Evolutionary conservation across 208 protist species (phyloP).

Genomic region (Trypanosoma rangeli): DNA sequence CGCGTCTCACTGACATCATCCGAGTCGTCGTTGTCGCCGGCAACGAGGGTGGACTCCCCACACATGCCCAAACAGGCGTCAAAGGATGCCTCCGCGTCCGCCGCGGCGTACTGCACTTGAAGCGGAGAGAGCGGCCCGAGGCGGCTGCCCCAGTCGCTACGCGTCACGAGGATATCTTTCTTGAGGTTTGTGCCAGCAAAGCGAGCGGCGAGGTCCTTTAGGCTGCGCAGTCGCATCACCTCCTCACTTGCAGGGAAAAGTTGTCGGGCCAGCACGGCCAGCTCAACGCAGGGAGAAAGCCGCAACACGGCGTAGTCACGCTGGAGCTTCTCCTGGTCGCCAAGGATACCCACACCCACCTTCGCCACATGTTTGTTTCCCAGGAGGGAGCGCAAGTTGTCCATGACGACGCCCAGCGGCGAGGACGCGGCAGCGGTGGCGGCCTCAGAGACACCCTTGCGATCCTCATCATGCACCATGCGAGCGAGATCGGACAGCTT

Average conservation of each 20-base stretch:
- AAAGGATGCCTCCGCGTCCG: slow-evolving; percentile 59
- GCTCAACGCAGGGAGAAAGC: slow-evolving; percentile 39
- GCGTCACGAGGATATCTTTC: slow-evolving; percentile 50
- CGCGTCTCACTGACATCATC: background rate
- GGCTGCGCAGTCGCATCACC: slow-evolving; percentile 20
- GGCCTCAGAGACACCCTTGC: slow-evolving; percentile 8
- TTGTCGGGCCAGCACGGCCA: slow-evolving; percentile 34
- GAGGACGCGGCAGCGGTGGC: slow-evolving; percentile 21
- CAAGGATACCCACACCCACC: slow-evolving; percentile 53
- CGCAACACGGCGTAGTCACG: slow-evolving; percentile 36
- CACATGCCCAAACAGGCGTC: slow-evolving; percentile 44
- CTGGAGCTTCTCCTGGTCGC: slow-evolving; percentile 55
- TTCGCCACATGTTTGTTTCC: slow-evolving; percentile 31
- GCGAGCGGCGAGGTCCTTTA: slow-evolving; percentile 43
- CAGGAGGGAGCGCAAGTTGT: slow-evolving; percentile 34
- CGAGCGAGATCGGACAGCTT: slow-evolving; percentile 40
- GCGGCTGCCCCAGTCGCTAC: slow-evolving; percentile 55
- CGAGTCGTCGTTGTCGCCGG: background rate
- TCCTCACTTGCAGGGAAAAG: slow-evolving; percentile 1
- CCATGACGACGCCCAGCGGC: slow-evolving; percentile 23
- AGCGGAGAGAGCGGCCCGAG: slow-evolving; percentile 48
- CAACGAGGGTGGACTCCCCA: background rate
- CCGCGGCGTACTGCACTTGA: slow-evolving; percentile 59
- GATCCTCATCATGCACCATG: slow-evolving; percentile 19
- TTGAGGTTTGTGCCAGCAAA: slow-evolving; percentile 35